Base-by-base conservation (phyloP, 2,329 filamentous ascomycete species). In the Fusarium vanettenii region DNA sequence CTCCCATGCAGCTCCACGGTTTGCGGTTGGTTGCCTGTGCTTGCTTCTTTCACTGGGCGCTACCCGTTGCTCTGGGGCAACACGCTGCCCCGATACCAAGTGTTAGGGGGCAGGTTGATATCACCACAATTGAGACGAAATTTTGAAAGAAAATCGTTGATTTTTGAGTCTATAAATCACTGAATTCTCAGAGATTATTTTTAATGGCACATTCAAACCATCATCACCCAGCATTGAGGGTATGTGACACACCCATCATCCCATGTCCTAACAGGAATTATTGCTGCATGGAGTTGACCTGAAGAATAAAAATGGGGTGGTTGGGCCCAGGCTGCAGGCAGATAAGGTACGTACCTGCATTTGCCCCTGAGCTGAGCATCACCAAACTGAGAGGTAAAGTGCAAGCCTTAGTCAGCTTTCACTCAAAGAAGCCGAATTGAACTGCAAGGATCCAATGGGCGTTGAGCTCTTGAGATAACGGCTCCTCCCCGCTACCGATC, bases 181-280 rank as follows among this genome's bases (percentile, higher is more conserved):
- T n/a, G 29, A 41, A 9, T 0, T 6, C 6, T 18, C 35, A n/a
- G 4, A 20, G 11, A 55, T 33, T 33, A 55, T 14, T 20, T 33
- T 31, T 6, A 20, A 9, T 10, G 4, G 8, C 7, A 55, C 11
- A 55, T 55, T 55, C 4, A 31, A 13, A 0, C 8, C 6, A 31
- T 14, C 2, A 16, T 20, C 4, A 55, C 14, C 10, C 4, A 31
- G 6, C 18, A 16, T 33, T 55, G 27, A 55, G 27, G 6, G 11
- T 20, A 16, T 33, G 11, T 4, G 27, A 31, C 4, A 1, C 27
- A 33, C 6, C 27, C 22, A 6, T 52, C 33, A 45, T 67, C 13
- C 22, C 7, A 5, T 13, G 16, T 52, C 35, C 63, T 83, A 84
- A 79, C 82, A 78, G 11, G 70, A 76, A 64, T 80, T 81, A 83